These are phyloP conservation scores for Jaminaea rosea DNA, from an alignment of 1,284 basidiomycete species.

Conservation along the genomic window DNA sequence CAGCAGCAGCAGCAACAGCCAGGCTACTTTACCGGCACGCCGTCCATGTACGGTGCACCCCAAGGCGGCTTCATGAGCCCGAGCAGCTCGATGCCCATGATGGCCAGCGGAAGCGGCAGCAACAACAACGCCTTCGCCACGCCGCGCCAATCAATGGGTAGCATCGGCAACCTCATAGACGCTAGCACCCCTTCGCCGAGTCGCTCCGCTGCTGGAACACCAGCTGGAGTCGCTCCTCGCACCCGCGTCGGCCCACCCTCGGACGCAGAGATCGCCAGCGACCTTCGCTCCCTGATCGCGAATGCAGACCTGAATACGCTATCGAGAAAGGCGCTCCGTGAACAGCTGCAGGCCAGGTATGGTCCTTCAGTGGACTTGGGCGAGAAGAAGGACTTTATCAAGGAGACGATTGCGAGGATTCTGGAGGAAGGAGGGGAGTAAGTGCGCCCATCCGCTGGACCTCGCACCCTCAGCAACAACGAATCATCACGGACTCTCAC, in stretches of 20 bases:
- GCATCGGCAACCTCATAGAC: background rate
- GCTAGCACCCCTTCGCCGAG: too few relatives aligned
- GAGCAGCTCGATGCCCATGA: background rate
- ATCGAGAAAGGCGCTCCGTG: slow-evolving; percentile 37
- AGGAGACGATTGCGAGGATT: slow-evolving; percentile 28
- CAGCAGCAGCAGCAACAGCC: slow-evolving; percentile 2
- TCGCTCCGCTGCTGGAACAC: background rate
- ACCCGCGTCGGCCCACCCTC: slow-evolving; percentile 18
- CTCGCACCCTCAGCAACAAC: too few relatives aligned
- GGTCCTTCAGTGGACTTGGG: slow-evolving; percentile 24
- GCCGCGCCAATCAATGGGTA: background rate
- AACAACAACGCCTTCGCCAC: background rate
- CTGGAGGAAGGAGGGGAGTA: too few relatives aligned
- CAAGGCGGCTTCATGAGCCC: background rate
- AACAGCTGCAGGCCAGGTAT: slow-evolving; percentile 32
- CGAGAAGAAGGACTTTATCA: slow-evolving; percentile 38
- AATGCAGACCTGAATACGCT: slow-evolving; percentile 33
- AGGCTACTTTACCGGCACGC: slow-evolving; percentile 4
- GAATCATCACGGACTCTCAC: too few relatives aligned
- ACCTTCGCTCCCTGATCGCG: slow-evolving; percentile 36
- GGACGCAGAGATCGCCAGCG: slow-evolving; percentile 30
- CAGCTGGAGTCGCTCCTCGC: slow-evolving; percentile 2
- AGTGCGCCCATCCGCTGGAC: too few relatives aligned
- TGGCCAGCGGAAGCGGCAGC: too few relatives aligned
- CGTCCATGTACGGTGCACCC: slow-evolving; percentile 22